These are phyloP conservation scores for Podospora didyma DNA, from an alignment of 495 filamentous ascomycete species.

Conservation along the genomic window DNA sequence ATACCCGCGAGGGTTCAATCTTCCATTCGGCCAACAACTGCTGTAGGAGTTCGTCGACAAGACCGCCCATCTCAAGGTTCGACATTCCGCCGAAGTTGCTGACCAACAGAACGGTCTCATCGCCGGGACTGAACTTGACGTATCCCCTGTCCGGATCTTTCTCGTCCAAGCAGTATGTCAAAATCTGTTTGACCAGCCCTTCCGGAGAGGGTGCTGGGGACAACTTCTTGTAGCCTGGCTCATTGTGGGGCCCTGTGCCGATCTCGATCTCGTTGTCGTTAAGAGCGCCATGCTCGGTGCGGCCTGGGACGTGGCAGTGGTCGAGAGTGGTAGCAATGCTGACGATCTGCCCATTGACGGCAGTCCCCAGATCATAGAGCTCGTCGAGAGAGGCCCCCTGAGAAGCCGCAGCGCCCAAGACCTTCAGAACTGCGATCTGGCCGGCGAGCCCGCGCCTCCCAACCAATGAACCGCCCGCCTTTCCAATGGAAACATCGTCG, in stretches of 20 bases:
- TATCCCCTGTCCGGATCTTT: slow-evolving; percentile 54
- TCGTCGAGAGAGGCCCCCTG: slow-evolving; percentile 49
- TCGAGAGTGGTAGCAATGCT: slow-evolving; percentile 58
- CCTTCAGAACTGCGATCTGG: slow-evolving; percentile 42
- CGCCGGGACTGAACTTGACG: slow-evolving; percentile 50
- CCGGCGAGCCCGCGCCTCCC: slow-evolving; percentile 57
- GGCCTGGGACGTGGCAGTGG: slow-evolving; percentile 61
- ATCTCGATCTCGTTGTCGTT: slow-evolving; percentile 48
- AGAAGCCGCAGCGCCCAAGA: slow-evolving; percentile 36
- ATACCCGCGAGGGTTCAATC: slow-evolving; percentile 39
- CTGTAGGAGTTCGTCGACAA: slow-evolving; percentile 49
- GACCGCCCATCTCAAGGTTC: slow-evolving; percentile 55
- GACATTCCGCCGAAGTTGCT: slow-evolving; percentile 64
- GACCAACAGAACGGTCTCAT: slow-evolving; percentile 53
- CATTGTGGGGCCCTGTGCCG: slow-evolving; percentile 61
- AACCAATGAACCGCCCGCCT: slow-evolving; percentile 48
- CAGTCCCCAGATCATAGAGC: slow-evolving; percentile 52
- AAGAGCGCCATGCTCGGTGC: slow-evolving; percentile 50
- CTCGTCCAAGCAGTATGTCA: slow-evolving; percentile 52
- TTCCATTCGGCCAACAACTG: slow-evolving; percentile 41
- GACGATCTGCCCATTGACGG: slow-evolving; percentile 51
- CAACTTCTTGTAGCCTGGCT: slow-evolving; percentile 54
- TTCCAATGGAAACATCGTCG: slow-evolving; percentile 59
- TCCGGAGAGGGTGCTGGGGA: slow-evolving; percentile 50
- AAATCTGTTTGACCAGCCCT: slow-evolving; percentile 50